Evolutionary conservation across 108 stramenopile species (phyloP), one percentile per base, ranked within the genome.

Genomic region (Bacterosira constricta): DNA sequence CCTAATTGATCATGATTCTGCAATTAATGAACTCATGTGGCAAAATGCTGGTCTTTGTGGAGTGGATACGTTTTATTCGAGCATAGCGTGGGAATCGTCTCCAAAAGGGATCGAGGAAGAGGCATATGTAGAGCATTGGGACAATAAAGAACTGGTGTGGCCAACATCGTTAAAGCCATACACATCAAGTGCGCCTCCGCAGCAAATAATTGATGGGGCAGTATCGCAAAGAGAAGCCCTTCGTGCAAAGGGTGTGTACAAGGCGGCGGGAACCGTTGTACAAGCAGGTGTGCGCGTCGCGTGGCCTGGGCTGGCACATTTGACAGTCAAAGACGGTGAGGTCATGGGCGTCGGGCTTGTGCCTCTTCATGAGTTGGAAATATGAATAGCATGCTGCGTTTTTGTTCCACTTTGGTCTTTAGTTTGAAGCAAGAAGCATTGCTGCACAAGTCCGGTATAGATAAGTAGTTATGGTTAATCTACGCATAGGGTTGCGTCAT

Each of bases 1-100:
- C 17, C 65, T 86, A 6, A 63, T 86, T 12, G 85, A 86, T 66
- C 62, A 52, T 18, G 85, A 86, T 60, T 50, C 55, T 7, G 74
- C 69, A 18, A 86, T 86, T 18, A 86, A 86, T 69, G 67, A 55
- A 20, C 27, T 59, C 29, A 86, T 86, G 85, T 86, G 85, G 85
- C 78, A 80, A 61, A 86, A 86, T 69, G 82, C 75, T 3, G 85
- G 82, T 15, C 39, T 63, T 32, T 41, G 45, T 50, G 85, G 85
- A 3, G 46, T 83, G 21, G 85, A 86, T 73, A 79, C 81, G 4
- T 85, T 69, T 53, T 83, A 85, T 49, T 50, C 35, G 18, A 73
- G 71, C 18, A 60, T 83, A 11, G 7, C 15, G 18, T 66, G 59
- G 59, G 70, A 71, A 53, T 45, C 58, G 37, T 15, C 70, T 53